These are phyloP conservation scores for Thalassiosira mediterranea DNA, from an alignment of 352 stramenopile genomes.

Conservation along the genomic window DNA sequence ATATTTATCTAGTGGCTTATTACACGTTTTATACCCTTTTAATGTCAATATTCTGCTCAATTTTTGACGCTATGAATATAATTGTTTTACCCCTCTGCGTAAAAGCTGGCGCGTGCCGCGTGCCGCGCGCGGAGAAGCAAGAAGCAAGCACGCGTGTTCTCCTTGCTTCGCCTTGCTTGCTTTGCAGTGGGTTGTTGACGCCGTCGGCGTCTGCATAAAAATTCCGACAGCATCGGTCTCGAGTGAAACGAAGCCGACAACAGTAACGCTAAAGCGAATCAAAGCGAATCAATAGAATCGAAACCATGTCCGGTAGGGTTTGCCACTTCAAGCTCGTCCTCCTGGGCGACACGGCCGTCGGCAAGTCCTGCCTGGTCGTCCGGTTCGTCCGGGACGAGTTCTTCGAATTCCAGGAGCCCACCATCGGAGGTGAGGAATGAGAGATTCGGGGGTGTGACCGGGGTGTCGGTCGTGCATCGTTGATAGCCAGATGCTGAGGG, in stretches of 20 bases:
- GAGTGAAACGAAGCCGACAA: not conserved
- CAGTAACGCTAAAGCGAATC: not conserved
- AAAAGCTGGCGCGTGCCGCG: no score
- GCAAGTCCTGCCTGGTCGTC: constrained; percentile 99
- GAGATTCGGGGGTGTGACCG: no score
- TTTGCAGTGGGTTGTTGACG: no score
- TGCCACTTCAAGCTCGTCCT: constrained; percentile 99
- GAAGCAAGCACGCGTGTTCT: no score
- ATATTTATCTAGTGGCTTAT: no score
- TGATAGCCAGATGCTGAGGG: not conserved
- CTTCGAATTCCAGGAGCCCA: constrained; percentile 99
- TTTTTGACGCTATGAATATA: no score
- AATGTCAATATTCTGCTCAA: no score
- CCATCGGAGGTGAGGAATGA: constrained; percentile 90
- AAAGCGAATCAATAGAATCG: constrained; percentile 7
- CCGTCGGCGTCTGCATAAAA: no score
- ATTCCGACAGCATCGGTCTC: not conserved
- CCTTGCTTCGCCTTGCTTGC: no score
- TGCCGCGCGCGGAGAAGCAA: no score
- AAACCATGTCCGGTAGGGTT: constrained; percentile 60
- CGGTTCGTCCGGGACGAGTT: constrained; percentile 99
- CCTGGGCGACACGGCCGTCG: constrained; percentile 98
- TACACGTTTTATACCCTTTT: not conserved
- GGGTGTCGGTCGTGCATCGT: no score
- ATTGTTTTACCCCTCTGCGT: no score